Evolutionary conservation across 2,329 filamentous ascomycete genomes (phyloP), one percentile per base, ranked within the genome.

Genomic region (Penicillium corylophilum): DNA sequence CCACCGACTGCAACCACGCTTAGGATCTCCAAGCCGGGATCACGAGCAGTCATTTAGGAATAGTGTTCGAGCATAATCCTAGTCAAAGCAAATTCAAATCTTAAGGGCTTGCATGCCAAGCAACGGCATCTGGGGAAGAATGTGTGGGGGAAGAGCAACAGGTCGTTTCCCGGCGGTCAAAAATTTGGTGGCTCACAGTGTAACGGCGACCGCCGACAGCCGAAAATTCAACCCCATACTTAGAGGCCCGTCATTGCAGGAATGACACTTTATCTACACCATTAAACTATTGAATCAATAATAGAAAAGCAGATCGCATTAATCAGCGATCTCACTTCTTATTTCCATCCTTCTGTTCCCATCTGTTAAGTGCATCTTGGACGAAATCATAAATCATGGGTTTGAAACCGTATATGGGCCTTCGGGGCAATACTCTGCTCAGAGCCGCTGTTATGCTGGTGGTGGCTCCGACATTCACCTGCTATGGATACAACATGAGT

Each of bases 401-500:
- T 31, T 45, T 56, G 31, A 57, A 61, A 51, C 56, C 56, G 33
- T 62, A 56, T 50, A 29, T 62, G 44, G 60, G 60, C 48, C 55
- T 62, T 42, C 53, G 58, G 20, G 60, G 60, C 35, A 61, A 61
- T 54, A 42, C 56, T 35, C 54, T 62, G 24, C 49, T 61, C 8
- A 48, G 60, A 12, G 58, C 60, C 2, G 58, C 58, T 16, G 54
- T 62, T 3, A 48, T 50, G 53, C 54, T 66, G 18, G 58, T 64
- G 26, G 64, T 64, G 6, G 58, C 49, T 7, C 64, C 64, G 26
- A 59, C 72, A 16, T 79, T 79, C 53, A 72, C 79, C 48, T 68
- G 77, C 43, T 80, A 78, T 57, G 78, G 79, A 46, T 81, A 80
- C 69, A 80, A 81, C 61, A 76, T 80, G 59, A 74, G 75, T 44